Evolutionary conservation across 1,284 basidiomycete species (phyloP), one percentile per base, ranked within the genome.

Genomic region (Leccinum subrobustum): DNA sequence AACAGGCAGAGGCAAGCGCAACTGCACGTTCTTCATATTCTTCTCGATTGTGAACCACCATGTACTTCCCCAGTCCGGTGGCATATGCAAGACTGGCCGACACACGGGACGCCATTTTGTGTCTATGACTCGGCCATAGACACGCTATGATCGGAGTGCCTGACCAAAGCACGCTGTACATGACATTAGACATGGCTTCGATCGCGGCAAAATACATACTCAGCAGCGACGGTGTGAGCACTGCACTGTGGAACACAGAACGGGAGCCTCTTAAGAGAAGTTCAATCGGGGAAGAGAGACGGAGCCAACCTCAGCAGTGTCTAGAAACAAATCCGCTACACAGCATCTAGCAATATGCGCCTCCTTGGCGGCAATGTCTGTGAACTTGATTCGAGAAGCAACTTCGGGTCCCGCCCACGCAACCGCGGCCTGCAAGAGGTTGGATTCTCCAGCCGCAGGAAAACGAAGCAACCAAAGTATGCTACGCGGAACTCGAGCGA

Each of bases 401-500:
- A 87, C 78, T 35, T 83, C 81, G 33, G 79, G 69, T 1, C 83
- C 83, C 2, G 81, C 85, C 81, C 84, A 85, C 39, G 73, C 65
- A 51, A 66, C 63, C 3, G 86, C 85, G 3, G 79, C 78, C 25
- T 80, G 77, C 52, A 80, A 66, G 16, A 87, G 71, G 66, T 87
- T 81, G 57, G 78, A 71, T 63, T 87, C 84, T 37, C 82, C 85
- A 6, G 83, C 76, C 1, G 79, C 73, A 2, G 85, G 86, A 65
- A 87, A 87, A 14, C 85, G 81, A 44, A 87, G 74, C 7, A 87
- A 75, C 85, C 85, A 87, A 14, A 87, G 73, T 61, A 87, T 81
- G 54, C 83, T 84, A 33, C 79, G 79, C 7, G 79, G 82, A 29
- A 84, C 80, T 50, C 76, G 73, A 18, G 73, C 64, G 16, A 87